Base-by-base conservation (phyloP, 1,139 yeast species). In the Debaryomyces fabryi region DNA sequence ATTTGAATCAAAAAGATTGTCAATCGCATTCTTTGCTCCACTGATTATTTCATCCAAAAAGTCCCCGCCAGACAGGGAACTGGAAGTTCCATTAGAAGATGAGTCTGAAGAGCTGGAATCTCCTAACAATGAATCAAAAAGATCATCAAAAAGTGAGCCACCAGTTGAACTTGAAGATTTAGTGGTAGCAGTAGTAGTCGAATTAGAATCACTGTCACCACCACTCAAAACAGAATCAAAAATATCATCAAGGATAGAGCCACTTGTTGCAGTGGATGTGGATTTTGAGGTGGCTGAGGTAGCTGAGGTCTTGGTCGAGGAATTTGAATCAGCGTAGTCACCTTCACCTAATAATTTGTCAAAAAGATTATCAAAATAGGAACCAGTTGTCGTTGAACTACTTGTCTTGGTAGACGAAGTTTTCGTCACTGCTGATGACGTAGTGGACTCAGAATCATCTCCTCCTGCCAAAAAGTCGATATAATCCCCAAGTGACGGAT, bases 171-270 rank as follows among this genome's bases (percentile, higher is more conserved):
- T 13, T 21, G 51, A 41, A 4, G 44, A 32, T 13, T 39, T 34
- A 21, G 43, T 43, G 23, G 52, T 13, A 10, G 18, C 24, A 7
- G 48, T 39, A 30, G 50, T 10, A 12, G 48, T 7, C 12, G 49
- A 29, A 35, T 33, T 23, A 7, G 39, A 13, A 13, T 40, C 8
- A 20, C 34, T 18, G 15, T 27, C 24, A 10, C 12, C 42, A 25
- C 34, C 35, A 30, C 34, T 35, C 27, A 27, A 27, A 13, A 39
- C 46, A 39, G 50, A 46, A 37, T 55, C 57, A 10, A 53, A 47
- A 24, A 55, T 21, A 13, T 41, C 55, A 29, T 48, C 56, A 32
- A 57, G 46, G 8, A 56, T 18, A 15, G 51, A 49, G 12, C 45
- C 52, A 10, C 40, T n/a, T 10, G 48, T 40, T 24, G 47, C 35